Percentiles rank a stretch among this genome's conserved stretches.
These are phyloP conservation scores for Lycium ferocissimum DNA, from an alignment of 257 asterid genomes.

Conservation along the genomic window DNA sequence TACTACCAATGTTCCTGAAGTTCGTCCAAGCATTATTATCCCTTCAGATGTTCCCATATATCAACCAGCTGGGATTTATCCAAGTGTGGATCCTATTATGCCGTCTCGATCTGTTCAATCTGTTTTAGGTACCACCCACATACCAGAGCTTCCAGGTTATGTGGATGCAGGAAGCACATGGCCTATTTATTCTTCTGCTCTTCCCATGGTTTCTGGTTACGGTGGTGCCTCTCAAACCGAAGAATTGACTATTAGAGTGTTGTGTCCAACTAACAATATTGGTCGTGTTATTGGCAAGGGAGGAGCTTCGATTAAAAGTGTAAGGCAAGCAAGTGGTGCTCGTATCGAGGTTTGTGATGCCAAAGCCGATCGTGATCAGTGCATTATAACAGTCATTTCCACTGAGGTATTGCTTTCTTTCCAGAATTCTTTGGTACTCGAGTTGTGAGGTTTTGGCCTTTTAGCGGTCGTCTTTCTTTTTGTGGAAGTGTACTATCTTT, in stretches of 20 bases:
- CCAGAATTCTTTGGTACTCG: not conserved
- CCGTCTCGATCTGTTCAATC: slow-evolving; percentile 68
- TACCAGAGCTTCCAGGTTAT: slow-evolving; percentile 67
- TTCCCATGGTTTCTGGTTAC: slow-evolving; percentile 83
- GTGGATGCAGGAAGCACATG: slow-evolving; percentile 72
- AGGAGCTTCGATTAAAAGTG: slow-evolving; percentile 73
- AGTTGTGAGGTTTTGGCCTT: slow-evolving; percentile 8
- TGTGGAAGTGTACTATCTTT: not conserved
- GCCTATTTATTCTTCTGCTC: slow-evolving; percentile 81
- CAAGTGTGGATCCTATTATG: slow-evolving; percentile 59
- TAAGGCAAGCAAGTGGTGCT: slow-evolving; percentile 92
- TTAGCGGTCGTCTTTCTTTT: slow-evolving; percentile 32
- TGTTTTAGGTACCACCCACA: slow-evolving; percentile 66
- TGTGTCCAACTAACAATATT: slow-evolving; percentile 78
- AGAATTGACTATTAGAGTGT: slow-evolving; percentile 69
- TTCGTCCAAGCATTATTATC: slow-evolving; percentile 82
- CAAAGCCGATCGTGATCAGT: slow-evolving; percentile 66
- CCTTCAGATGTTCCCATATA: slow-evolving; percentile 88
- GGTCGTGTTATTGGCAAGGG: slow-evolving; percentile 97
- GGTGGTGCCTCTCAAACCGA: slow-evolving; percentile 61
- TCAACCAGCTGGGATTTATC: slow-evolving; percentile 79
- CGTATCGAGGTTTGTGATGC: slow-evolving; percentile 85
- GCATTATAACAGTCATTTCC: slow-evolving; percentile 76
- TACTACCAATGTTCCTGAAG: slow-evolving; percentile 67
- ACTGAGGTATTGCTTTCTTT: slow-evolving; percentile 62